Evolutionary conservation across 192 early-diverging fungal genomes (phyloP).

Genomic region (Allomyces javanicus): DNA sequence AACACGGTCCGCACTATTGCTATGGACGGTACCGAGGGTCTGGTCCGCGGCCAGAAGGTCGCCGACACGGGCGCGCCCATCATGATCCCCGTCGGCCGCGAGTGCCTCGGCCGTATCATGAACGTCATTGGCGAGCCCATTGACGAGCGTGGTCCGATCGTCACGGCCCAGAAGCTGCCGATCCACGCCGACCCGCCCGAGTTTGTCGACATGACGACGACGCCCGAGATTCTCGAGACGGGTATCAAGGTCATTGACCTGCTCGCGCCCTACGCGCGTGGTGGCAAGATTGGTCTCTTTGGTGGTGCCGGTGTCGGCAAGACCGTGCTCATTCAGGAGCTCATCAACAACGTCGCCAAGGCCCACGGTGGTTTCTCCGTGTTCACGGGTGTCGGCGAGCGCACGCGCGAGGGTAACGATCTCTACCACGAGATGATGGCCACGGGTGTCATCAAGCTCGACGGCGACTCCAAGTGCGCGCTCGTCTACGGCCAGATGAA

Average conservation of each 20-base stretch:
- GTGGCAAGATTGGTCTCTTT: constrained; percentile 97
- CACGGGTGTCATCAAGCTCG: constrained; percentile 89
- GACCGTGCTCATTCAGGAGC: constrained; percentile 97
- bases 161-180: constrained; percentile 61
- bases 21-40: constrained; percentile 98
- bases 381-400: constrained; percentile 95
- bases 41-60: constrained; percentile 87
- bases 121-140: constrained; percentile 98
- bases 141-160: constrained; percentile 93
- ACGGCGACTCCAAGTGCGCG: constrained; percentile 82
- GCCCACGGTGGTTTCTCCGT: constrained; percentile 97
- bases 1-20: constrained; percentile 98
- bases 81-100: constrained; percentile 76
- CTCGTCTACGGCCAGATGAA: constrained; percentile 99
- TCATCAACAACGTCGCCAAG: constrained; percentile 99
- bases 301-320: constrained; percentile 99
- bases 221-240: constrained; percentile 85
- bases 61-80: constrained; percentile 85
- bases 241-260: constrained; percentile 99
- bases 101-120: constrained; percentile 93
- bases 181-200: constrained; percentile 86
- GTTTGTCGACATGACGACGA: constrained; percentile 88
- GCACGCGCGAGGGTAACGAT: constrained; percentile 98
- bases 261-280: constrained; percentile 88
- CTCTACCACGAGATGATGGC: constrained; percentile 97